Evolutionary conservation across 140 eudicot species (phyloP).

Genomic region (Bidens hawaiensis): DNA sequence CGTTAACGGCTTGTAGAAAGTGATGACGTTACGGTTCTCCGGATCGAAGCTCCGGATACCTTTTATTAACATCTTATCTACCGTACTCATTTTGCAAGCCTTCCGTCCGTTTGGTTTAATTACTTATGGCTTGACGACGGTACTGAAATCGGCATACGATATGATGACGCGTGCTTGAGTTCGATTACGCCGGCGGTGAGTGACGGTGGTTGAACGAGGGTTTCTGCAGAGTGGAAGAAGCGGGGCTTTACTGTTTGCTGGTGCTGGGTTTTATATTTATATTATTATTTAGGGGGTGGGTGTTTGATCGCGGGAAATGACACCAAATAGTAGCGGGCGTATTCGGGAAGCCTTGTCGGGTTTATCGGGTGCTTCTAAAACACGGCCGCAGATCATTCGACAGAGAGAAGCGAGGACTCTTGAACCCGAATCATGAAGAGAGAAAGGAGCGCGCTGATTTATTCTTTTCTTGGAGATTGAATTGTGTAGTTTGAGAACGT

Average conservation of each 20-base stretch:
- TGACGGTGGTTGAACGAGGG: constrained; percentile 9
- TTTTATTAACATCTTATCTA: constrained; percentile 89
- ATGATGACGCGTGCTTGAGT: not conserved
- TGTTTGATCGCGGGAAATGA: too few species aligned
- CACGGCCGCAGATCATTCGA: too few species aligned
- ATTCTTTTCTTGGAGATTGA: too few species aligned
- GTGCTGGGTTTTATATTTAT: too few species aligned
- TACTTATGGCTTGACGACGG: not conserved
- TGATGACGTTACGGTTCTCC: constrained; percentile 85
- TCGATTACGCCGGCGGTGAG: constrained; percentile 15
- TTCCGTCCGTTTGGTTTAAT: not conserved
- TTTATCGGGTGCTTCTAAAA: too few species aligned
- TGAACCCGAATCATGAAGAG: too few species aligned
- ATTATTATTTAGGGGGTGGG: too few species aligned
- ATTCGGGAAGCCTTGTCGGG: too few species aligned
- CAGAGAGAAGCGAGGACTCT: too few species aligned
- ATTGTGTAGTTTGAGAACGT: too few species aligned
- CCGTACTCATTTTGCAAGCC: constrained; percentile 67
- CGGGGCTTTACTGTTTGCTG: not conserved
- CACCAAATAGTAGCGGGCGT: too few species aligned
- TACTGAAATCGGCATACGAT: not conserved
- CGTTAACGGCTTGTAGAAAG: constrained; percentile 84
- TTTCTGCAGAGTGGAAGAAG: constrained; percentile 9
- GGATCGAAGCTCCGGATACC: constrained; percentile 99
- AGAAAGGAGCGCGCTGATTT: too few species aligned